Evolutionary conservation across 1,139 yeast genomes (phyloP), one percentile per base, ranked within the genome.

Genomic region (Taphrina populina): DNA sequence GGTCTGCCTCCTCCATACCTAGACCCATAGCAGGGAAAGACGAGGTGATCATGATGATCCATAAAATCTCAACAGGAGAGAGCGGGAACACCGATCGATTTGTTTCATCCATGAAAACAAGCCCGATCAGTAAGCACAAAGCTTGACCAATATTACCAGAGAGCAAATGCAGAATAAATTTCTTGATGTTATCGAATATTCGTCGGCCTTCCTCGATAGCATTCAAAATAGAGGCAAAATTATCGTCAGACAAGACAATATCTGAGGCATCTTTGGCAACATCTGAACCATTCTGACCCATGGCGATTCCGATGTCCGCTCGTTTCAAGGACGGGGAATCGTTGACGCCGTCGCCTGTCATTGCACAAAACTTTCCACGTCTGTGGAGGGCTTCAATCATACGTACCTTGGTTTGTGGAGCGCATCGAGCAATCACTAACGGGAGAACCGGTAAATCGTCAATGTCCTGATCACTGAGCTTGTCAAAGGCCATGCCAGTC

Each of bases 11-110:
- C 68, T 84, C 88, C 61, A 82, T 78, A 62, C 88, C 88, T 56
- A 84, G 77, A n/a, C 92, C 92, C 88, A 84, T 84, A 24, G 92
- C 92, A 51, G 92, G 94, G 74, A 84, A 83, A 63, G 88, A 82
- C 3, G 88, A 81, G 1, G 92, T 84, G 36, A 83, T 80, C 67
- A 84, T 87, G 65, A 84, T 79, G 66, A 84, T 80, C 90, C 90
- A 84, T 62, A 84, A 72, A 10, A 83, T 88, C 71, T 84, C 88
- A 61, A 84, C 87, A 1, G 92, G 90, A 0, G 88, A 78, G 58
- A 84, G 73, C 30, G 92, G 90, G 71, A 84, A 84, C 20, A 84
- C 90, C 1, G 90, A 83, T 56, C 70, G 74, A 1, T 79, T 82
- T 52, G 73, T 70, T 0, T 67, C 64, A 66, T 83, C 92, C 63